Conservation (phyloP, 108 stramenopile species). For the Heterococcus sp. region DNA sequence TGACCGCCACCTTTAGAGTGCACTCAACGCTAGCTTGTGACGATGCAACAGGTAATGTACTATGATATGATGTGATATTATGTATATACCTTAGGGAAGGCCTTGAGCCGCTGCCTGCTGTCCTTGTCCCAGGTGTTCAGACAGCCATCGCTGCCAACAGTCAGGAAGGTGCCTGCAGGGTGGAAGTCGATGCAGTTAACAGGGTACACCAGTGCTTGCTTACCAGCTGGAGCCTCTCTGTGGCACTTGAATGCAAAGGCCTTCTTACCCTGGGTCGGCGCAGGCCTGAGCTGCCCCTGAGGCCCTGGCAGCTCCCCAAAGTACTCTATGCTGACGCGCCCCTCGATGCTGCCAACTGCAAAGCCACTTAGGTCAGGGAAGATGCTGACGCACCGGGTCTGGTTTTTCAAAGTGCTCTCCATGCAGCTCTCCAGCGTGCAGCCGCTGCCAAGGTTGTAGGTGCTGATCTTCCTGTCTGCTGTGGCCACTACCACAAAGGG, state of each 20-base stretch:
- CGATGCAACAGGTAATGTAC: too few species aligned
- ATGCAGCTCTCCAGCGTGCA: conserved; percentile 6
- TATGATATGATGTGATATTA: too few species aligned
- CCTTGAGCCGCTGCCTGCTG: conserved; percentile 59
- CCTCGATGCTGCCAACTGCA: conserved; percentile 58
- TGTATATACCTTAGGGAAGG: conserved; percentile 60
- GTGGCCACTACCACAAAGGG: conserved; percentile 46
- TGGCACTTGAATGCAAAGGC: conserved; percentile 64
- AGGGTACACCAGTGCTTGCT: conserved; percentile 44
- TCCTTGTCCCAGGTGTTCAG: conserved; percentile 66
- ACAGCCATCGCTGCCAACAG: conserved; percentile 53
- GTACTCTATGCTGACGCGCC: conserved; percentile 62
- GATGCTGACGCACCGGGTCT: conserved; percentile 43
- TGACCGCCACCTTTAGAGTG: too few species aligned
- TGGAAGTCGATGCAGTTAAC: conserved; percentile 59
- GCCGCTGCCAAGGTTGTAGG: conserved; percentile 32
- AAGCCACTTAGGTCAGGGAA: conserved; percentile 51
- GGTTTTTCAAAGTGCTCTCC: conserved; percentile 31
- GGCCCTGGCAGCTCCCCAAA: conserved; percentile 26
- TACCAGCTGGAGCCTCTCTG: conserved; percentile 34
- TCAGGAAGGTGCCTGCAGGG: conserved; percentile 58
- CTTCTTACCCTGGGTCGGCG: neutral
- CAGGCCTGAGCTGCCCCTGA: neutral
- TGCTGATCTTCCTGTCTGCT: conserved; percentile 36
- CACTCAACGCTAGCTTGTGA: too few species aligned